Evolutionary conservation across 768 basidiomycete species (phyloP).

Genomic region (Suillus plorans): DNA sequence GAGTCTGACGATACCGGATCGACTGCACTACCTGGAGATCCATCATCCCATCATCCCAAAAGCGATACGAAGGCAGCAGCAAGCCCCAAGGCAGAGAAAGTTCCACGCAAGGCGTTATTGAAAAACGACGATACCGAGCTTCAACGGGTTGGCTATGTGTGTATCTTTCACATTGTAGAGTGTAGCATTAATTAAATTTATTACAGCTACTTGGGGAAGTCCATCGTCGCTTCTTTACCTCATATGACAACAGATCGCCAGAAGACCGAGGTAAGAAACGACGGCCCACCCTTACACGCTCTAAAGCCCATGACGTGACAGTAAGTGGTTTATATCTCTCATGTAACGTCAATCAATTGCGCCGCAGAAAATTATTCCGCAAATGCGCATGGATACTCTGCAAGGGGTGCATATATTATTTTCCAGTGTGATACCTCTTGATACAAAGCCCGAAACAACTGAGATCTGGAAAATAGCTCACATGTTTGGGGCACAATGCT

Average conservation of each 20-base stretch:
- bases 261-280: conserved; percentile 30
- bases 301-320: conserved; percentile 68
- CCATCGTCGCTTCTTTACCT: conserved; percentile 72
- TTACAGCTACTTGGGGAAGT: conserved; percentile 77
- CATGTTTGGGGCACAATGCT: conserved; percentile 85
- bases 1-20: conserved; percentile 36
- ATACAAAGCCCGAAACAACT: conserved; percentile 71
- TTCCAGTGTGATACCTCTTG: conserved; percentile 93
- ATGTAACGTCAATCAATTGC: conserved; percentile 1
- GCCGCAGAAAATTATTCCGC: conserved; percentile 78
- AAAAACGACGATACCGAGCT: conserved; percentile 89
- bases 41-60: conserved; percentile 13
- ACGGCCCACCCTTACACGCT: conserved; percentile 23
- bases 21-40: not conserved
- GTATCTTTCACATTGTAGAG: conserved; percentile 16
- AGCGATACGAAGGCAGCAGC: conserved; percentile 18
- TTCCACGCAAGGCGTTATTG: conserved; percentile 68
- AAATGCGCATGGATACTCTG: conserved; percentile 74
- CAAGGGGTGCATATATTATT: conserved; percentile 82
- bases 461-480: conserved; percentile 86
- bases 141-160: conserved; percentile 69
- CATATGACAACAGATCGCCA: conserved; percentile 49
- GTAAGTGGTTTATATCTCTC: conserved; percentile 43
- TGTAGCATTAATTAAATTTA: conserved; percentile 4
- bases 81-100: conserved; percentile 41